Base-by-base conservation (phyloP, 768 basidiomycete species). In the Leccinum subgranulosum region DNA sequence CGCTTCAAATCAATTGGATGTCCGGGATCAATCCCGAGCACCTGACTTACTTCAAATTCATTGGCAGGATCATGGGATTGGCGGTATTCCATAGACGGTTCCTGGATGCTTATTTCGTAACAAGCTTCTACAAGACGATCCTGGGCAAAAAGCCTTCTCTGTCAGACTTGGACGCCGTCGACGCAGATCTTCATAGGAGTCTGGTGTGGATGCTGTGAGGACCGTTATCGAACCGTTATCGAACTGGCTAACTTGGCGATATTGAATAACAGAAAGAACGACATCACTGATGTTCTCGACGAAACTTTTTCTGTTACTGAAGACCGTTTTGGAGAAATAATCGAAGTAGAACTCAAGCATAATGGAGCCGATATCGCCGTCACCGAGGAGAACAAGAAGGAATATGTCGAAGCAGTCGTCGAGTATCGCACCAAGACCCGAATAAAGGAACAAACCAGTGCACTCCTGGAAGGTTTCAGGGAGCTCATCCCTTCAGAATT, bases 401-500 rank as follows among this genome's bases (percentile, higher is more conserved):
- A 88, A 57, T 90, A 90, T 62, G 88, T 90, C 36, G 83, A 90
- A 56, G 78, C 78, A 9, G 81, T 94, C 46, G 91, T 94, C 28
- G 82, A 85, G 51, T 93, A 94, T 71, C 86, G 92, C 53, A 93
- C 94, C 64, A 84, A 84, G 57, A 83, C 81, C 59, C 85, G 94
- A 49, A 86, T 94, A 58, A 84, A 85, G 65, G 88, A 86, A 53
- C 94, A 95, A 73, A 91, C 92, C 64, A 80, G 85, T 53, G 85
- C 93, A 3, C 91, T 96, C 76, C 86, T 90, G 83, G 83, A 84
- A 53, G 94, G 94, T 8, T 84, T 95, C 56, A 79, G 86, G 62
- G 94, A 95, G 65, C 79, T 94, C 51, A 84, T 94, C 61, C 91
- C 94, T 7, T 77, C 84, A 58, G 91, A 94, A 63, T 79, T 95